Base-by-base conservation (phyloP, 2,329 filamentous ascomycete species). In the Colletotrichum siamense region DNA sequence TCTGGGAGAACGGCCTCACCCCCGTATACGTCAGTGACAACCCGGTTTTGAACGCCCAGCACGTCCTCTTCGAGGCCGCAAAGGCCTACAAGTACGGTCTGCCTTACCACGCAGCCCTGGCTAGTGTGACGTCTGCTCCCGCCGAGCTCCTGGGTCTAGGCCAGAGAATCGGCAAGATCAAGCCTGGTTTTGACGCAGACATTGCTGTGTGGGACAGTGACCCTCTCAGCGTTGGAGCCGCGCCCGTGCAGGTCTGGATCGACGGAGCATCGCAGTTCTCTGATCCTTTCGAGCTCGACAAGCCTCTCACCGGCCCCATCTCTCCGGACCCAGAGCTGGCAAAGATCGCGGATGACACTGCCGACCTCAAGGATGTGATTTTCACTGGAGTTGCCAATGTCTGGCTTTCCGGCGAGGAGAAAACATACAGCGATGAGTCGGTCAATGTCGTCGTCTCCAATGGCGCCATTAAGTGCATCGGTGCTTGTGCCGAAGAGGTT, bases 1-100 rank as follows among this genome's bases (percentile, higher is more conserved):
- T 95, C 0, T 92, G 92, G 78, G 92, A 94, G 26, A 88, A 90
- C 72, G 92, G 91, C 30, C 86, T 95, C 36, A 94, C 92, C 0
- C 89, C 92, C 2, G 89, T 94, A 26, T 94, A 93, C 78, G 92
- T 94, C n/a, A 92, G 90, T 76, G 92, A 94, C 81, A 95, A 94
- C 81, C 93, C 93, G 0, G 92, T 94, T 0, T 83, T 94, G 70
- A 94, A 94, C 79, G 92, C 92, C 1, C 93, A 94, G 81, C 92
- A 94, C 77, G 92, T 94, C 5, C 85, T 94, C 1, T 93, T 94
- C 64, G 93, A 92, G 80, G 91, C 91, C 10, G 91, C 90, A 65
- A 92, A 92, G 82, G 89, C 84, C 3, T 90, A 91, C 79, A 89
- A 89, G 65, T 93, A 91, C 77, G 91, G 91, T 1, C 85, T 93